Evolutionary conservation across 73 alveolate genomes (phyloP).

Genomic region (Paramecium caudatum): DNA sequence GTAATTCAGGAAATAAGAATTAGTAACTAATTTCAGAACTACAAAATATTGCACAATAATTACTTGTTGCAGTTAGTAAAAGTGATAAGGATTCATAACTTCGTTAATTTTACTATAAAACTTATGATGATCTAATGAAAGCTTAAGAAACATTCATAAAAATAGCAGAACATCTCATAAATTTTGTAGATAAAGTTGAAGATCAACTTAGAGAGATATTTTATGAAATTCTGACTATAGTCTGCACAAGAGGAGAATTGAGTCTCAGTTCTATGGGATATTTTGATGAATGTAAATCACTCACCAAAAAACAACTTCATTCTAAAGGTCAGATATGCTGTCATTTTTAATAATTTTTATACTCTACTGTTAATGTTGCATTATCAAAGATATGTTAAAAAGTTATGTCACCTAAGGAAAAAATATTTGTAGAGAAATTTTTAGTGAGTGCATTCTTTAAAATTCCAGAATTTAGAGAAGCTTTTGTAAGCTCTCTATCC

Average conservation of each 20-base stretch:
- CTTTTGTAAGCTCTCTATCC: background rate
- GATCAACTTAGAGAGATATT: constrained; percentile 23
- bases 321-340: constrained; percentile 31
- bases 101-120: constrained; percentile 27
- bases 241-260: constrained; percentile 64
- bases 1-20: background rate
- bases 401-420: constrained; percentile 32
- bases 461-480: constrained; percentile 54
- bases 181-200: constrained; percentile 44
- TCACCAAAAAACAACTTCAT: constrained; percentile 17
- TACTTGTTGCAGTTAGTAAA: background rate
- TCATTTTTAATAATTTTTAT: background rate
- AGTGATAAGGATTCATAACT: constrained; percentile 35
- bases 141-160: constrained; percentile 30
- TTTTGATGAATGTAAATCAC: constrained; percentile 58
- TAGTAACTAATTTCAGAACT: background rate
- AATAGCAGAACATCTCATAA: constrained; percentile 53
- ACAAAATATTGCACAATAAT: background rate
- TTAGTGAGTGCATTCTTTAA: constrained; percentile 26
- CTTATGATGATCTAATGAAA: constrained; percentile 56
- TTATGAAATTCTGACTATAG: constrained; percentile 29
- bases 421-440: constrained; percentile 22
- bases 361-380: background rate
- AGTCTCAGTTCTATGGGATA: constrained; percentile 35
- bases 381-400: constrained; percentile 5